Base-by-base conservation (phyloP, 257 asterid genomes). In the Handroanthus guayacan region DNA sequence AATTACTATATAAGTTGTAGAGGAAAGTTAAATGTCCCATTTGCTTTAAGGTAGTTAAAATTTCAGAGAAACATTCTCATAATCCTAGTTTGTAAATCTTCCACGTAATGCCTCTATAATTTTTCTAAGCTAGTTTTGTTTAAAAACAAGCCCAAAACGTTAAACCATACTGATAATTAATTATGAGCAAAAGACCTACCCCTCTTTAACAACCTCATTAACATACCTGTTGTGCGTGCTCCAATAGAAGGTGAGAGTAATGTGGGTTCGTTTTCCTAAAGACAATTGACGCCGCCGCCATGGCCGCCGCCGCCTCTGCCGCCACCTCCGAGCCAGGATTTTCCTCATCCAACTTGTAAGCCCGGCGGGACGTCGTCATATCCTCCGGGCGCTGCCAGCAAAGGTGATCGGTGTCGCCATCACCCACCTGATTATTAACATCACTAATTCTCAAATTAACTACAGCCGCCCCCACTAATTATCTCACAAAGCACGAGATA, bases 351-450 rank as follows among this genome's bases (percentile, higher is more conserved):
- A 90, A 36, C 86, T 85, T 88, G 69, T 82, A 86, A n/a, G 96
- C 93, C 8, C 91, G 85, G 13, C 90, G 87, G 34, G 92, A 90
- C 0, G 96, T 90, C 44, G 91, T 88, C 96, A 90, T 88, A 67
- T 90, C 93, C 86, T 90, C 93, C 70, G 89, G 91, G 74, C 93
- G 74, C 75, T 90, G 93, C 96, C 96, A 88, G 82, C 93, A 90
- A 36, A 85, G 79, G 86, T 88, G 96, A 60, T 90, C 96, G 12
- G 96, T 90, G 70, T 88, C 90, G 14, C 96, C 96, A 36, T 90
- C 93, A 47, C 96, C 96, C 77, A 88, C 93, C 96, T 90, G 79
- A 20, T 37, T 39, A 20, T 43, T 50, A 31, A 71, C 66, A 75
- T 41, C 8, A 80, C 66, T 8, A 74, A 31, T 8, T 36, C 1